These are phyloP conservation scores for Jamesozyma gamospora DNA, from an alignment of 805 yeast species.

Conservation along the genomic window DNA sequence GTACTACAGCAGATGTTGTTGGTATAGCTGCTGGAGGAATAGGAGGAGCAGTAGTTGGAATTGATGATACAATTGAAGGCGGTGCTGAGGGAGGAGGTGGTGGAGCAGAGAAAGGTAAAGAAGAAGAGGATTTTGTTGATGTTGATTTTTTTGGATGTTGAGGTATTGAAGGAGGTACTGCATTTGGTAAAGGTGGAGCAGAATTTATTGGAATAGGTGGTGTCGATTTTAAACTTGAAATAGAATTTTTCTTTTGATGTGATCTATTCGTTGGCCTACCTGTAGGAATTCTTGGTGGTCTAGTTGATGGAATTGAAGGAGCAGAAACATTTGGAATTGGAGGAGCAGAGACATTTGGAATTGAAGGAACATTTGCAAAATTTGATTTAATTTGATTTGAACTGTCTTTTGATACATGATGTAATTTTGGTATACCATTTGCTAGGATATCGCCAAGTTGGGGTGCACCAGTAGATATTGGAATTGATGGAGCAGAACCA, in stretches of 20 bases:
- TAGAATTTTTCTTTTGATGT: conserved; percentile 7
- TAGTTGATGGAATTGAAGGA: conserved; percentile 15
- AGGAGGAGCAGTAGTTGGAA: conserved; percentile 12
- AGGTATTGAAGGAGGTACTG: conserved; percentile 15
- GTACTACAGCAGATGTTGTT: conserved; percentile 8
- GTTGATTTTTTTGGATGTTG: conserved; percentile 10
- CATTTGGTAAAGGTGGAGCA: conserved; percentile 23
- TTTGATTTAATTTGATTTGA: conserved; percentile 7
- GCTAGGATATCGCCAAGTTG: conserved; percentile 36
- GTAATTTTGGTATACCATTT: conserved; percentile 69
- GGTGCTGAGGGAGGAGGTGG: conserved; percentile 20
- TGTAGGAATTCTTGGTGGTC: conserved; percentile 11
- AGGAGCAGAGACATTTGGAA: conserved; percentile 5
- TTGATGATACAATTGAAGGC: conserved; percentile 8
- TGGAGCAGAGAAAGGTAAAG: conserved; percentile 18
- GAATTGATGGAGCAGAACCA: neutral
- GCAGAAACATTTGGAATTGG: conserved; percentile 6
- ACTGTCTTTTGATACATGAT: conserved; percentile 31
- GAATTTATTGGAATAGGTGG: conserved; percentile 20
- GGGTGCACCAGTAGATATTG: conserved; percentile 24
- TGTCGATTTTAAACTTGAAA: conserved; percentile 12
- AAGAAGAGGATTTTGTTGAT: conserved; percentile 18
- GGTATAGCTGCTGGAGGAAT: no score
- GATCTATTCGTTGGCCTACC: conserved; percentile 13
- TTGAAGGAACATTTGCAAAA: conserved; percentile 12